phyloP scores from a whole-genome alignment of 2,329 filamentous ascomycete genomes.

The Penicillium sp. region DNA sequence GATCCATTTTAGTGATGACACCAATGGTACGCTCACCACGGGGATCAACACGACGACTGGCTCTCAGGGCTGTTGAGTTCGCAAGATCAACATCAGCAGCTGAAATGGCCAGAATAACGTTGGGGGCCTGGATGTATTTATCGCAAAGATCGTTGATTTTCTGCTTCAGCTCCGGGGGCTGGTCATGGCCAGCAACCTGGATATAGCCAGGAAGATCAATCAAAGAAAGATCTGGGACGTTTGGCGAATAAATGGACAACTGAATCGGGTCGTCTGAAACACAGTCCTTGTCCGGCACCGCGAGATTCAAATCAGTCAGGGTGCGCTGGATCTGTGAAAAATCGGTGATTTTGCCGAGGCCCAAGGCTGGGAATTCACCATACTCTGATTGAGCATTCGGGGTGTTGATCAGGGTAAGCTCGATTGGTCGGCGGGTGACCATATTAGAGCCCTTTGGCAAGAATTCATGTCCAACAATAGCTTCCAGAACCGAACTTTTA shows the following conservation, averaged over 20 bases:
- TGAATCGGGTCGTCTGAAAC: conserved; percentile 97
- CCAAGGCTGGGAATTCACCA: conserved; percentile 91
- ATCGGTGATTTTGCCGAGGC: conserved; percentile 84
- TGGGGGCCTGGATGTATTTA: conserved; percentile 95
- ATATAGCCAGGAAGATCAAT: conserved; percentile 98
- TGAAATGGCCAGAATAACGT: conserved; percentile 95
- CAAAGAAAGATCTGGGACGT: conserved; percentile 90
- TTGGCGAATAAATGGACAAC: conserved; percentile 89
- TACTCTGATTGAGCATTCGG: conserved; percentile 84
- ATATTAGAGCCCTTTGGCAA: conserved; percentile 97
- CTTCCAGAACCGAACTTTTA: conserved; percentile 95
- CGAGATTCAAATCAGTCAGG: conserved; percentile 88
- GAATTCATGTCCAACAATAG: conserved; percentile 97
- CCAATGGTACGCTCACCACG: conserved; percentile 94
- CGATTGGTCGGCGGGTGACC: conserved; percentile 94
- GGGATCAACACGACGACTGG: conserved; percentile 88
- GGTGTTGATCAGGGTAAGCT: conserved; percentile 93
- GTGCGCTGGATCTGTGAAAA: conserved; percentile 83
- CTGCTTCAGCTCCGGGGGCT: conserved; percentile 86
- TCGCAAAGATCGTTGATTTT: conserved; percentile 96
- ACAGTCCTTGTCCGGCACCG: conserved; percentile 86
- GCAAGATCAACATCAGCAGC: conserved; percentile 96
- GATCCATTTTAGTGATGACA: conserved; percentile 98
- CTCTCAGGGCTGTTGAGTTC: conserved; percentile 88
- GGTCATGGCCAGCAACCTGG: conserved; percentile 87